Percentiles rank a stretch among this genome's conserved stretches.
Conservation (phyloP, 2,329 filamentous ascomycete genomes). For the Colletotrichum chrysophilum region DNA sequence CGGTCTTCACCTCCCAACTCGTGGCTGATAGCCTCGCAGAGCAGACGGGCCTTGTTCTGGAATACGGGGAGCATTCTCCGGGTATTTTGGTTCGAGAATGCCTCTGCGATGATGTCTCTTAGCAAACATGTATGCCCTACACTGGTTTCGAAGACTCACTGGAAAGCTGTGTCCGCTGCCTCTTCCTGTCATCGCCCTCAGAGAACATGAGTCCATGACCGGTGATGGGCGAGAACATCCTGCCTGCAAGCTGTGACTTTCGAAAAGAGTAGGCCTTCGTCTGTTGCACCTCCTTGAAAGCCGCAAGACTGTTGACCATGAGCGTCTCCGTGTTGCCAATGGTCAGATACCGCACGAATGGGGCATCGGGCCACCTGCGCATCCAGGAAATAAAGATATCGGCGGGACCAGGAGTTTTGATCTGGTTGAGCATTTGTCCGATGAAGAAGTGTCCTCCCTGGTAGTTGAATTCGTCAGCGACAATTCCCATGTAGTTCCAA, state of each 20-base stretch:
- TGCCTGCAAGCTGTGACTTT: slow-evolving; percentile 37
- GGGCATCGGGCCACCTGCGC: slow-evolving; percentile 34
- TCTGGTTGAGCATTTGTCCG: slow-evolving; percentile 42
- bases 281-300: slow-evolving; percentile 41
- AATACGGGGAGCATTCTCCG: slow-evolving; percentile 43
- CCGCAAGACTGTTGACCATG: slow-evolving; percentile 38
- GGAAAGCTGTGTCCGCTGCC: slow-evolving; percentile 36
- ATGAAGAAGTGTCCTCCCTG: slow-evolving; percentile 44
- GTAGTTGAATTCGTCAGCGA: not conserved
- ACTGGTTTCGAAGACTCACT: slow-evolving; percentile 9
- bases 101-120: slow-evolving; percentile 17
- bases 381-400: slow-evolving; percentile 35
- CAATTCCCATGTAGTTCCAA: not conserved
- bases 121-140: not conserved
- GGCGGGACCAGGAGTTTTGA: slow-evolving; percentile 30
- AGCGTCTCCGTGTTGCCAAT: slow-evolving; percentile 40
- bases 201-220: slow-evolving; percentile 40
- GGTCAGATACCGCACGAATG: slow-evolving; percentile 43
- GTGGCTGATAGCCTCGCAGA: slow-evolving; percentile 33
- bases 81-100: slow-evolving; percentile 40
- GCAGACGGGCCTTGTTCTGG: slow-evolving; percentile 32
- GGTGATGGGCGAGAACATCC: slow-evolving; percentile 38
- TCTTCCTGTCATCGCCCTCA: slow-evolving; percentile 39
- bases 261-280: slow-evolving; percentile 43
- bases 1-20: slow-evolving; percentile 25